Evolutionary conservation across 2,329 filamentous ascomycete genomes (phyloP).

Genomic region (Chaetoscypha palmicola): DNA sequence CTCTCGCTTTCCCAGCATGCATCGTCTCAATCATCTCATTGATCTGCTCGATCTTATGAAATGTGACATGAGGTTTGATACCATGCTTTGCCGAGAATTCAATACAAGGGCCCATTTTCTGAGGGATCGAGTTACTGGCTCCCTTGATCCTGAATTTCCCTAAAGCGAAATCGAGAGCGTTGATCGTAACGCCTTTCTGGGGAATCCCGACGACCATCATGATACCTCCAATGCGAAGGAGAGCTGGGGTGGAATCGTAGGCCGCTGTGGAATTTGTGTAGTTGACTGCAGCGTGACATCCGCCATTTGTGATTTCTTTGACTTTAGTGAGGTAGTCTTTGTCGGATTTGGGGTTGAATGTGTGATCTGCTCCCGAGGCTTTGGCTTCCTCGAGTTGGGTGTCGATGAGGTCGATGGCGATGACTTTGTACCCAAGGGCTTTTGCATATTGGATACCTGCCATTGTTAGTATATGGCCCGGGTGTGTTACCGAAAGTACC

Average conservation of each 20-base stretch:
- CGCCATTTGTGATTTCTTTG: slow-evolving; percentile 16
- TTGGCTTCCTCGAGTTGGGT: slow-evolving; percentile 15
- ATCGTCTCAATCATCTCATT: slow-evolving; percentile 19
- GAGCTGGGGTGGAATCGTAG: slow-evolving; percentile 14
- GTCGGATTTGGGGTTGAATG: slow-evolving; percentile 16
- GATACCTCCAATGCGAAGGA: slow-evolving; percentile 13
- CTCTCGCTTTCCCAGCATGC: slow-evolving; percentile 12
- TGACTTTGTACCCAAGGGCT: slow-evolving; percentile 17
- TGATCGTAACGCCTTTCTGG: slow-evolving; percentile 9
- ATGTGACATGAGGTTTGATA: slow-evolving; percentile 17
- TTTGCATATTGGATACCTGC: slow-evolving; percentile 20
- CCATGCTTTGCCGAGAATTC: slow-evolving; percentile 18
- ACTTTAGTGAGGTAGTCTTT: slow-evolving; percentile 16
- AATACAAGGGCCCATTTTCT: slow-evolving; percentile 16
- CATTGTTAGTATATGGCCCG: not conserved
- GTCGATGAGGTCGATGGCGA: slow-evolving; percentile 17
- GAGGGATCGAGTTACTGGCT: slow-evolving; percentile 13
- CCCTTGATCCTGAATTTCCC: slow-evolving; percentile 15
- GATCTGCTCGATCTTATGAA: slow-evolving; percentile 17
- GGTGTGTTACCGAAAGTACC: too few relatives aligned
- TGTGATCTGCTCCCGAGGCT: slow-evolving; percentile 12
- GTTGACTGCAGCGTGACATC: slow-evolving; percentile 18
- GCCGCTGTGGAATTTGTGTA: slow-evolving; percentile 14
- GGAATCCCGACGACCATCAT: slow-evolving; percentile 22
- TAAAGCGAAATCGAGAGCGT: slow-evolving; percentile 15